Conservation (phyloP, 352 stramenopile genomes). For the Globisporangium middletonii region DNA sequence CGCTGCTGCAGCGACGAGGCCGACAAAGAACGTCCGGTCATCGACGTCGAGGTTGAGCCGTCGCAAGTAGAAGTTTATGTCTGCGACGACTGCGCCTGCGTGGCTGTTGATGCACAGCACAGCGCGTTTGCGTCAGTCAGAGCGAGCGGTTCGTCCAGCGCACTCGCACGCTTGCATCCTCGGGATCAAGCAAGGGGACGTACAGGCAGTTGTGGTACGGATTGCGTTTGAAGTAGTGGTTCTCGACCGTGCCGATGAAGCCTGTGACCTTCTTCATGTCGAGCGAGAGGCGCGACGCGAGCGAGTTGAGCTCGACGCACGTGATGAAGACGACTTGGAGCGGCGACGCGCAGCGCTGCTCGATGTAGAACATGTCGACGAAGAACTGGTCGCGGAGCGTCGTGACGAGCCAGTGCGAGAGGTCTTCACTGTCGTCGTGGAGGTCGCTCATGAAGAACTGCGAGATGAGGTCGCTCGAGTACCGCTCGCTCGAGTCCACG, state of each 20-base stretch:
- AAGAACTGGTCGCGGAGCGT: slow-evolving; percentile 52
- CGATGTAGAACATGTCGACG: slow-evolving; percentile 60
- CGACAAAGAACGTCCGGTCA: slow-evolving; percentile 47
- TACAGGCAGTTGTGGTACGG: slow-evolving; percentile 73
- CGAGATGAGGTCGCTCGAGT: slow-evolving; percentile 18
- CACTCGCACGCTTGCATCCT: neutral
- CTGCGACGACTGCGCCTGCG: slow-evolving; percentile 49
- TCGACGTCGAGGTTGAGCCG: slow-evolving; percentile 51
- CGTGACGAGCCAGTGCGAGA: slow-evolving; percentile 46
- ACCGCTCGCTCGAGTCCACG: slow-evolving; percentile 12
- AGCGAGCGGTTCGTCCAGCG: no score
- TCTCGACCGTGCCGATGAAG: slow-evolving; percentile 50
- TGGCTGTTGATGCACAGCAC: slow-evolving; percentile 20
- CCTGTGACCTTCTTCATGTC: slow-evolving; percentile 34
- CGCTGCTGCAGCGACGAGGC: slow-evolving; percentile 78
- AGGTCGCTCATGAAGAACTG: slow-evolving; percentile 17
- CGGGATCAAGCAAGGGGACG: slow-evolving; percentile 6
- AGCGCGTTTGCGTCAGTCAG: neutral
- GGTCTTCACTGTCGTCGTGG: slow-evolving; percentile 20
- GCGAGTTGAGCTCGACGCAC: slow-evolving; percentile 51
- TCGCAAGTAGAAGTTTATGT: slow-evolving; percentile 64
- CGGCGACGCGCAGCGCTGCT: slow-evolving; percentile 32
- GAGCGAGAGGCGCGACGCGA: slow-evolving; percentile 36
- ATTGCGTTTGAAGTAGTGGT: slow-evolving; percentile 57
- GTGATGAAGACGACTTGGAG: slow-evolving; percentile 48